Base-by-base conservation (phyloP, 139 green algal genomes). In the Chlorella sp. region DNA sequence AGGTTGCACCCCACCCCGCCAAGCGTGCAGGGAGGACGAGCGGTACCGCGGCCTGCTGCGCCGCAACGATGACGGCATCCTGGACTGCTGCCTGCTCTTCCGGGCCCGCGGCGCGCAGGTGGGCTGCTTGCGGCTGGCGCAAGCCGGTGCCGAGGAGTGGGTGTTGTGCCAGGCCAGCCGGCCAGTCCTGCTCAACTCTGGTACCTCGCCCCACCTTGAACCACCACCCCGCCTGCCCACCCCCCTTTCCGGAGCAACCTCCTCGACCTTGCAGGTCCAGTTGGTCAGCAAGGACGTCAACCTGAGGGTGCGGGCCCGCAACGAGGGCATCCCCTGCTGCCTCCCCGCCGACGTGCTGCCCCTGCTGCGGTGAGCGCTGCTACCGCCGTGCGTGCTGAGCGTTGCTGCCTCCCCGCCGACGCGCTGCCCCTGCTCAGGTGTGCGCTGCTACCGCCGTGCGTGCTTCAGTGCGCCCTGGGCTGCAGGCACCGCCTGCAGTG, bases 21-120 rank as follows among this genome's bases (percentile, higher is more conserved):
- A n/a, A n/a, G n/a, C n/a, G n/a, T n/a, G 80, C 80, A 85, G 80
- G 1, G 80, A 85, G 67, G 80, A 68, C 26, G 80, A 85, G 80
- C 80, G 77, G 67, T 30, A 78, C 48, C 80, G 67, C 46, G 65
- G 80, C 34, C n/a, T 38, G 54, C 34, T 51, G 36, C 80, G 67
- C 22, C 67, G 46, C 34, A 68, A 69, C 67, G 80, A 85, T 36
- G 80, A 85, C 67, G 80, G 80, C 80, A 85, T 85, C 34, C 67
- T 85, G n/a, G 67, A 85, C 67, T 78, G 67, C 67, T 36, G 77
- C 67, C 80, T 85, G 26, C 28, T 51, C 30, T 78, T 85, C 46
- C 51, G 80, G 20, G 30, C 44, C 0, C 62, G 60, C 5, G 64
- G 79, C 14, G 79, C 79, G 64, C 79, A 84, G 79, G 79, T 84